phyloP scores from a whole-genome alignment of 768 basidiomycete species.

The Suillus cothurnatus region DNA sequence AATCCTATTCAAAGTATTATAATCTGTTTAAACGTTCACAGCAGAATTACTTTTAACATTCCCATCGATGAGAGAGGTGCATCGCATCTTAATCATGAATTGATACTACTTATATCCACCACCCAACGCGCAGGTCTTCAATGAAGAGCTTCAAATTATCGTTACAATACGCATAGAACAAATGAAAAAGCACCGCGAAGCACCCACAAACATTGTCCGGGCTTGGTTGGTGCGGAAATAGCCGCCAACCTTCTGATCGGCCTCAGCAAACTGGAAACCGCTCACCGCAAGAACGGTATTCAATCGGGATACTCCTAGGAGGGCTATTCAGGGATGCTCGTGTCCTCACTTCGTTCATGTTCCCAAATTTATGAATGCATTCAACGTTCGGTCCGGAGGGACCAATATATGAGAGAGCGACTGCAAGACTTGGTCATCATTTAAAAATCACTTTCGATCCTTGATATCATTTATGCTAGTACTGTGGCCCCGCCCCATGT shows the following conservation, averaged over 20 bases:
- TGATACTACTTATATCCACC: not conserved
- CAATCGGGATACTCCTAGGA: not conserved
- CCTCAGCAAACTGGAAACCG: not conserved
- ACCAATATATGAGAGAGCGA: not conserved
- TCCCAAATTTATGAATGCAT: not conserved
- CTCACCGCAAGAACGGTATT: conserved; percentile 5
- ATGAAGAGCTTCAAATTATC: not conserved
- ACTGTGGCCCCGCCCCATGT: not conserved
- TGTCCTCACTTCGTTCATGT: not conserved
- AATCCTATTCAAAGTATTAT: not conserved
- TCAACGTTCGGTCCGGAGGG: not conserved
- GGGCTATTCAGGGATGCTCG: not conserved
- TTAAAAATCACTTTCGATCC: not conserved
- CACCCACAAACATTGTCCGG: not conserved
- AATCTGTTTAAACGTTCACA: not conserved
- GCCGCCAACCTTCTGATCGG: not conserved
- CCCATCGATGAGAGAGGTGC: not conserved
- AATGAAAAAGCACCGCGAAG: not conserved
- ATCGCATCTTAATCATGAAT: not conserved
- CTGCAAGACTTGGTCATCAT: not conserved
- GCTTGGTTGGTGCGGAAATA: not conserved
- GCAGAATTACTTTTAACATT: not conserved
- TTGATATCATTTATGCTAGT: no score
- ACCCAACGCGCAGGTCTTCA: not conserved
- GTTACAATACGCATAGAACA: not conserved